These are phyloP conservation scores for Paxillus involutus DNA, from an alignment of 768 basidiomycete genomes.

Conservation along the genomic window DNA sequence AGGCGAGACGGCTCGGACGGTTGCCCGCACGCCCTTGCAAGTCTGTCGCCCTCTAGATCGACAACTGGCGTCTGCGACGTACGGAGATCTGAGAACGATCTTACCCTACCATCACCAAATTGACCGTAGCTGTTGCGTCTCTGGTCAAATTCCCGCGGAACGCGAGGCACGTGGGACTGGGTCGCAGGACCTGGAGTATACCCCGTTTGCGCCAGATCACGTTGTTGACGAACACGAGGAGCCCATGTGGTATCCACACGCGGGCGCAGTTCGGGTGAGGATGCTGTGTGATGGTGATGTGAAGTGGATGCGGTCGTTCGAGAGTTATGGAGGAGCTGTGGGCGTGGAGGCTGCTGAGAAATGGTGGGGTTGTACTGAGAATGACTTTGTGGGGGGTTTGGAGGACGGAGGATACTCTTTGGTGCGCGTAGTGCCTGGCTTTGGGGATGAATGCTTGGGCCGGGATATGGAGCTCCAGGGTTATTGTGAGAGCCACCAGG, in stretches of 20 bases:
- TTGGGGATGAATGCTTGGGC: background rate
- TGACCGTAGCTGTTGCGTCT: conserved; percentile 13
- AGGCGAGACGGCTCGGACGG: conserved; percentile 1
- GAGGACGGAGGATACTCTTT: conserved; percentile 19
- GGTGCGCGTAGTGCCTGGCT: conserved; percentile 10
- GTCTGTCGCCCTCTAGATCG: conserved; percentile 29
- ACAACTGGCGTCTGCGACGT: conserved; percentile 18
- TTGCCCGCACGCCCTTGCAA: conserved; percentile 30
- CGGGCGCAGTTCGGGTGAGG: conserved; percentile 23
- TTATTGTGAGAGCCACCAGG: background rate
- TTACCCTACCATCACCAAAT: conserved; percentile 14
- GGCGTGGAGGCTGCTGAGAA: background rate
- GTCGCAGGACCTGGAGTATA: background rate
- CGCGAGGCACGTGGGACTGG: conserved; percentile 8
- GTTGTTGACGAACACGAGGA: conserved; percentile 20
- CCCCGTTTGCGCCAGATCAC: conserved; percentile 7
- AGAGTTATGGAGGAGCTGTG: conserved; percentile 6
- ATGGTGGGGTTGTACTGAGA: conserved; percentile 4
- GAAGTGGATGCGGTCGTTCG: conserved; percentile 9
- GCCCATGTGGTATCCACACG: conserved; percentile 20
- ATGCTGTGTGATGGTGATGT: conserved; percentile 22
- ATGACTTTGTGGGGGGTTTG: background rate
- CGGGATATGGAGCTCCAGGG: conserved; percentile 1
- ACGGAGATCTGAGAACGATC: conserved; percentile 24
- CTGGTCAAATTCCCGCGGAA: conserved; percentile 1